These are phyloP conservation scores for Kodamaea suecica DNA, from an alignment of 1,139 yeast species.

Conservation along the genomic window DNA sequence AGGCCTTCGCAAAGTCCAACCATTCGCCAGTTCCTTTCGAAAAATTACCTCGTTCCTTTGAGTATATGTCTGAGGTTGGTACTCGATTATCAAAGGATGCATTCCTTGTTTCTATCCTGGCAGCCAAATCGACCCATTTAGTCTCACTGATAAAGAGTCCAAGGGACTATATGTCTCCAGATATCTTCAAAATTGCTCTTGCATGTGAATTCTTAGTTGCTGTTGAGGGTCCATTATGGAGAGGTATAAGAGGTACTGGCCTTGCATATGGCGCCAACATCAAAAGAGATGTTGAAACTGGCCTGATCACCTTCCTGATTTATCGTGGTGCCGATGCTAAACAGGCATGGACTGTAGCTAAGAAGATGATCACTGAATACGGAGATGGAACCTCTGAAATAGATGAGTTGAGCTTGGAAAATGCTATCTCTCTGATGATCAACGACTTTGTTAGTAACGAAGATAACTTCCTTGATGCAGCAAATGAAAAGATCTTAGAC, in stretches of 20 bases:
- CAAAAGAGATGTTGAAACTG: constrained; percentile 59
- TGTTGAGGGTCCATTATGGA: constrained; percentile 97
- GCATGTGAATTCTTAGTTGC: constrained; percentile 78
- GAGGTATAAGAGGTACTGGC: constrained; percentile 94
- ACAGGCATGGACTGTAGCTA: constrained; percentile 67
- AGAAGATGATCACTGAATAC: constrained; percentile 60
- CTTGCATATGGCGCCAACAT: constrained; percentile 86
- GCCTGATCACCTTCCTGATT: constrained; percentile 61
- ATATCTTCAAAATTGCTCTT: constrained; percentile 66
- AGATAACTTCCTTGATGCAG: constrained; percentile 59
- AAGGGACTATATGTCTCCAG: constrained; percentile 60
- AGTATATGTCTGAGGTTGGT: constrained; percentile 60
- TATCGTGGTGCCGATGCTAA: constrained; percentile 84
- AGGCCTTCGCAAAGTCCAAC: constrained; percentile 12
- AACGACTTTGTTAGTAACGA: constrained; percentile 67
- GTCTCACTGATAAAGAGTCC: constrained; percentile 62
- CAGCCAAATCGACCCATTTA: constrained; percentile 83
- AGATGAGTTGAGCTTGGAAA: constrained; percentile 60
- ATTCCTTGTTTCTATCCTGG: constrained; percentile 69
- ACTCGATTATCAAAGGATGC: constrained; percentile 52
- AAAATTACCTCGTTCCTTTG: constrained; percentile 51
- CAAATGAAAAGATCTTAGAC: constrained; percentile 63
- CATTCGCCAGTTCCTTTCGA: constrained; percentile 19
- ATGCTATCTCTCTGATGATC: constrained; percentile 73
- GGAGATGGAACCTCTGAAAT: constrained; percentile 52